phyloP scores from a whole-genome alignment of 2,329 filamentous ascomycete genomes.

The Fusarium odoratissimum region DNA sequence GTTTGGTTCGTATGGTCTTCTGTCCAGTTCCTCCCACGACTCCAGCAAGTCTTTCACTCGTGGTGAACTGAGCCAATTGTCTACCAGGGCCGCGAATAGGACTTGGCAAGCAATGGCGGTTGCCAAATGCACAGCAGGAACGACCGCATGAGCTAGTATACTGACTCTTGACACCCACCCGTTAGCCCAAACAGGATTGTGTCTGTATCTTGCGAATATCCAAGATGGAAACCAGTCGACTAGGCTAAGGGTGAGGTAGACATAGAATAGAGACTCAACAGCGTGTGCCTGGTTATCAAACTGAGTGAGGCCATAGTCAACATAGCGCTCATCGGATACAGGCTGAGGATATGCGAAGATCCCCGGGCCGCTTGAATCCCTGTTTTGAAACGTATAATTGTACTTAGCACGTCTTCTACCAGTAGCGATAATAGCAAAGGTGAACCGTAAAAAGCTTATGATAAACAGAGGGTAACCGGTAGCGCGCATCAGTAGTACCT shows the following conservation, averaged over 20 bases:
- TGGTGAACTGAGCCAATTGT: fast-evolving
- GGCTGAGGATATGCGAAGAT: neutral
- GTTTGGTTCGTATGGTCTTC: neutral
- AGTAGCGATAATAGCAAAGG: neutral
- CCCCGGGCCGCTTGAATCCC: fast-evolving
- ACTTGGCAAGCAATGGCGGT: fast-evolving
- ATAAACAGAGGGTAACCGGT: fast-evolving
- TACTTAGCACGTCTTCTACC: fast-evolving
- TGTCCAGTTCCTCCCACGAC: fast-evolving
- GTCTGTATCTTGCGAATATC: fast-evolving
- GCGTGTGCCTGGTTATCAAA: neutral
- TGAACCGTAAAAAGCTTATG: fast-evolving
- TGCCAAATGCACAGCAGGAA: fast-evolving
- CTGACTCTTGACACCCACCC: fast-evolving
- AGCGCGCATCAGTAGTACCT: fast-evolving
- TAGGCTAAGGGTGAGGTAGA: fast-evolving
- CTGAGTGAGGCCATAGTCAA: neutral
- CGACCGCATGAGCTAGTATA: neutral
- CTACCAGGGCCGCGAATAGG: fast-evolving
- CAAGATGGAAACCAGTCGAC: fast-evolving
- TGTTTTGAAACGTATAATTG: fast-evolving
- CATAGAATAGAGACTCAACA: fast-evolving
- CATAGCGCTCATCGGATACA: neutral
- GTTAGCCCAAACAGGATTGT: neutral
- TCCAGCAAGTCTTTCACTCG: fast-evolving